Base-by-base conservation (phyloP, 768 basidiomycete species). In the Pleurotus ostreatus region DNA sequence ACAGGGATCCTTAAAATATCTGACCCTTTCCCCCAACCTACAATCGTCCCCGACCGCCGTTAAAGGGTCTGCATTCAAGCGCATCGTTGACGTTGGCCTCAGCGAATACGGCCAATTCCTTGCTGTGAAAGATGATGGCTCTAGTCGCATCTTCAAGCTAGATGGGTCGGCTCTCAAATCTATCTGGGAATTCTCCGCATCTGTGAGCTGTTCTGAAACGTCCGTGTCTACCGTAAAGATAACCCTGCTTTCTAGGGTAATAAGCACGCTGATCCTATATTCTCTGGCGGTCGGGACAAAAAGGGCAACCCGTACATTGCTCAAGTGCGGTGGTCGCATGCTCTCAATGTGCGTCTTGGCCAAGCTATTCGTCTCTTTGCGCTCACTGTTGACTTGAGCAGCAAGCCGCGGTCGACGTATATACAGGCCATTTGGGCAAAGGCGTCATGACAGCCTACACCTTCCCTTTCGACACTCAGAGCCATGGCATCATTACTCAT, bases 401-500 rank as follows among this genome's bases (percentile, higher is more conserved):
- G 89, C 73, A 76, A 73, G 82, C 75, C 0, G 71, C 75, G 25
- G 72, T 79, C 3, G 81, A 90, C 43, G 67, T 85, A 1, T 81
- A 79, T 46, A 75, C 80, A 2, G 71, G 77, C 37, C 73, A 80
- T 49, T 71, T 82, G 4, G 76, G 76, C 16, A 72, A 74, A 56
- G 83, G 76, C 2, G 68, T 77, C 47, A 66, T 78, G 30, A 76
- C 76, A 30, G 79, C 79, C 13, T 82, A 80, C 59, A 71, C 74
- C 0, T 84, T 94, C 63, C 72, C 80, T 1, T 92, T 90, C 66
- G 80, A 91, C 57, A 81, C 86, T 5, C 63, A 65, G 8, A 71
- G 71, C 15, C 82, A 94, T 61, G 93, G 93, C 18, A 76, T 82
- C 12, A 81, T 96, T 46, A 70, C 65, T 41, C 84, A 88, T 65